Evolutionary conservation across 140 eudicot species (phyloP), one percentile per base, ranked within the genome.

Genomic region (Erigeron philadelphicus): DNA sequence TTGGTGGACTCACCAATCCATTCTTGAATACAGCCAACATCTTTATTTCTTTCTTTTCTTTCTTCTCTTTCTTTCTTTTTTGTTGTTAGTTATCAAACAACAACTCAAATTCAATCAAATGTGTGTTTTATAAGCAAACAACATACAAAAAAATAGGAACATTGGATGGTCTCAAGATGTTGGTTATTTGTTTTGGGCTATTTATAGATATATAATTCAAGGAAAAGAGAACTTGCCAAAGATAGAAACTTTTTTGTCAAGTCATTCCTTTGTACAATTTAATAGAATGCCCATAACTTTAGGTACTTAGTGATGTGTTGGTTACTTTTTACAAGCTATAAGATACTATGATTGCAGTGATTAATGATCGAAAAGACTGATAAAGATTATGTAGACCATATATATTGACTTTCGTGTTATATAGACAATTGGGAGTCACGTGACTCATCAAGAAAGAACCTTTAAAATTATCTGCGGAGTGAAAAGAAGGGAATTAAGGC

Each of bases 21-120:
- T 93, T 93, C 82, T 80, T 89, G 92, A 93, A 93, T 61, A 93
- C 79, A 71, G 82, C 98, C 84, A 92, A 92, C 98, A 92, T 92
- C 75, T 75, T 21, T 10, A 58, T 69, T 19, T 42, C 47, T 68
- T 66, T n/a, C 54, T 9, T 46, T 31, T 11, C 40, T 56, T n/a
- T n/a, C n/a, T n/a, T n/a, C n/a, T 17, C 25, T 38, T 57, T 69
- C 60, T 23, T 69, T 23, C 52, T 74, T 50, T 64, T 47, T 71
- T 45, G 57, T 31, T 60, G 54, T 38, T 56, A 43, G 18, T 62
- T 76, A 38, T 64, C 63, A 70, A 70, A 57, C 53, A 52, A 48
- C 79, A 53, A 63, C 72, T 76, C 72, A 7, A 71, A 64, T 56
- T 45, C 69, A 70, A 70, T 77, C 43, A 58, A 70, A 64, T 69